Percentiles rank a stretch among this genome's conserved stretches.
Evolutionary conservation across 208 protist genomes (phyloP).

Genomic region (Acanthamoeba culbertsoni): DNA sequence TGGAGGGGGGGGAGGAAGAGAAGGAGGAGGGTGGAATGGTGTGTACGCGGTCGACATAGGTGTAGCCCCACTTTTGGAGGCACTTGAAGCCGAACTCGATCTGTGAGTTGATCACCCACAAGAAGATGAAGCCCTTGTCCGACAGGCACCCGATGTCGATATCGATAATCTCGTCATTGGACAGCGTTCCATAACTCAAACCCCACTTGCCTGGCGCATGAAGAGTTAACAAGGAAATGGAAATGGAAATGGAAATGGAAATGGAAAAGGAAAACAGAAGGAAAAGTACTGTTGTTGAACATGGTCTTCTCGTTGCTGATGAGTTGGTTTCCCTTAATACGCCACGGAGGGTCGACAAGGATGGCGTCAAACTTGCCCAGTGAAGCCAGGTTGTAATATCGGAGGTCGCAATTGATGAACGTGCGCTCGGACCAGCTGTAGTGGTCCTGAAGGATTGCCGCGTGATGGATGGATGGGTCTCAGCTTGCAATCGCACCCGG

Average conservation of each 20-base stretch:
- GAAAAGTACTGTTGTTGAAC: conserved; percentile 62
- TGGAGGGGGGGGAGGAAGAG: neutral
- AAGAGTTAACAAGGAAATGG: neutral
- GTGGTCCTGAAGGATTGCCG: neutral
- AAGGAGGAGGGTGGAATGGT: neutral
- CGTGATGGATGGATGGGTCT: neutral
- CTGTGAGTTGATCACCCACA: conserved; percentile 73
- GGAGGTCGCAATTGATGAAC: conserved; percentile 51
- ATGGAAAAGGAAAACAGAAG: neutral
- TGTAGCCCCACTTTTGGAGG: conserved; percentile 75
- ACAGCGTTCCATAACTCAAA: conserved; percentile 64
- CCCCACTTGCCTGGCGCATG: neutral
- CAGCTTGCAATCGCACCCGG: neutral
- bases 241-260: neutral
- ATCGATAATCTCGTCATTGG: conserved; percentile 73
- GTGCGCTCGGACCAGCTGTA: neutral
- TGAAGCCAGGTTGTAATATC: conserved; percentile 52
- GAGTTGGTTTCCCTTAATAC: conserved; percentile 58
- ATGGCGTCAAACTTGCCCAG: conserved; percentile 75
- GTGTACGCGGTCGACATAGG: conserved; percentile 40
- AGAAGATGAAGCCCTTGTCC: conserved; percentile 68
- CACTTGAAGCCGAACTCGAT: conserved; percentile 68
- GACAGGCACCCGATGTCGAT: conserved; percentile 65
- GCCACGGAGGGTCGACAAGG: conserved; percentile 76
- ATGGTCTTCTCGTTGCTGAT: conserved; percentile 60